A percentile compares a stretch with the other conserved stretches of the same genome.
Conservation (phyloP, 495 filamentous ascomycete species). For the Cladorrhinum samala region DNA sequence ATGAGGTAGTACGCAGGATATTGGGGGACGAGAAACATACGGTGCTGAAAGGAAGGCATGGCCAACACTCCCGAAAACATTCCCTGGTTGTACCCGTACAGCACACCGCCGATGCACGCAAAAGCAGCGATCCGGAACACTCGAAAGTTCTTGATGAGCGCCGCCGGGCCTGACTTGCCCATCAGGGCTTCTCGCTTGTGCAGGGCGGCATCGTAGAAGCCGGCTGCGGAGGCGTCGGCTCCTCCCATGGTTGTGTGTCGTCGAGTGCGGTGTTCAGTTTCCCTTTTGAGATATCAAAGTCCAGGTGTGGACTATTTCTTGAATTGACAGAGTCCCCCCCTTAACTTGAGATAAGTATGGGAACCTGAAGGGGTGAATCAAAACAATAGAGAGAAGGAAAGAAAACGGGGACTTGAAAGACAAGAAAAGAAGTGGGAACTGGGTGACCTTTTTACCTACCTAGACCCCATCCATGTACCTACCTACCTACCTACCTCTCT, state of each 20-base stretch:
- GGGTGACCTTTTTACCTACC: too few species aligned
- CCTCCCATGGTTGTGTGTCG: constrained; percentile 27
- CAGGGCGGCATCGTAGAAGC: constrained; percentile 57
- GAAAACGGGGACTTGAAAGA: background rate
- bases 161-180: constrained; percentile 56
- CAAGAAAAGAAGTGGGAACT: background rate
- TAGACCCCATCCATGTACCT: too few species aligned
- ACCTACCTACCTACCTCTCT: too few species aligned
- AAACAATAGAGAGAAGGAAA: too few species aligned
- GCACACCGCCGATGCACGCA: constrained; percentile 67
- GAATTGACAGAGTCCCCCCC: too few species aligned
- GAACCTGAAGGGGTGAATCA: too few species aligned
- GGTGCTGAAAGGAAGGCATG: constrained; percentile 51
- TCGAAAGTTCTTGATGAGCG: constrained; percentile 60
- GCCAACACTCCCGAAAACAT: constrained; percentile 70
- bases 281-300: too few species aligned
- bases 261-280: background rate
- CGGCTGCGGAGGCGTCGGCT: constrained; percentile 30
- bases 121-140: constrained; percentile 70
- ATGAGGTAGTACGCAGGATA: background rate
- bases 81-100: constrained; percentile 70
- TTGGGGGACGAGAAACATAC: constrained; percentile 22
- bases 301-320: too few species aligned
- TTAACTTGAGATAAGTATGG: too few species aligned
- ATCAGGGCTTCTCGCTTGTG: constrained; percentile 58